These are phyloP conservation scores for Penicillium coprophilum DNA, from an alignment of 495 filamentous ascomycete genomes.

Conservation along the genomic window DNA sequence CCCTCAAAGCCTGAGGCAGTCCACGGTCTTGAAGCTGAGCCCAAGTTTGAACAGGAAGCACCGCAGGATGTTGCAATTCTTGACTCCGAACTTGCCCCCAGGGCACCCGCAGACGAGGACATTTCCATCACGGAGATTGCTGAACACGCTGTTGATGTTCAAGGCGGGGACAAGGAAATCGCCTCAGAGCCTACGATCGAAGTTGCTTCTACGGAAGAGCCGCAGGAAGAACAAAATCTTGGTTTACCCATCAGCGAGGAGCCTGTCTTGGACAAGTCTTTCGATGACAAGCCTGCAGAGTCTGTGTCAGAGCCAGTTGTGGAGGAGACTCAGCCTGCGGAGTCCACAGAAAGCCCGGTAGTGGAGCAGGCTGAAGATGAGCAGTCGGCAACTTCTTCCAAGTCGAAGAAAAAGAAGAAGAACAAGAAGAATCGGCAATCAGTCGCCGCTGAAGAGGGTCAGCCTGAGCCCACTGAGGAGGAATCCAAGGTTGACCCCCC, in stretches of 20 bases:
- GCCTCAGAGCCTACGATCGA: background rate
- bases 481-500: background rate
- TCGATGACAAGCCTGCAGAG: conserved; percentile 1
- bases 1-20: background rate
- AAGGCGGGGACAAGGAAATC: background rate
- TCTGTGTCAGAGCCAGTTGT: background rate
- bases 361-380: conserved; percentile 6
- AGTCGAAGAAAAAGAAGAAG: conserved; percentile 16
- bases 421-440: conserved; percentile 10
- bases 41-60: conserved; percentile 3
- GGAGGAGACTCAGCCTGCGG: conserved; percentile 7
- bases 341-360: background rate
- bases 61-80: background rate
- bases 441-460: background rate
- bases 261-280: conserved; percentile 2
- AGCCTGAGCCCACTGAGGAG: background rate
- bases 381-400: conserved; percentile 3
- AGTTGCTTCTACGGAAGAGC: background rate
- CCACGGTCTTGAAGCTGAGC: conserved; percentile 1
- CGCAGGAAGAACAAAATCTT: conserved; percentile 2
- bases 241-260: background rate
- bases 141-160: background rate
- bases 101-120: background rate
- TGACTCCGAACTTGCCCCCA: background rate
- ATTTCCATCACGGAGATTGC: background rate